A percentile compares a stretch with the other conserved stretches of the same genome.
phyloP scores from a whole-genome alignment of 2,329 filamentous ascomycete species.

The Venturiaceae sp. region DNA sequence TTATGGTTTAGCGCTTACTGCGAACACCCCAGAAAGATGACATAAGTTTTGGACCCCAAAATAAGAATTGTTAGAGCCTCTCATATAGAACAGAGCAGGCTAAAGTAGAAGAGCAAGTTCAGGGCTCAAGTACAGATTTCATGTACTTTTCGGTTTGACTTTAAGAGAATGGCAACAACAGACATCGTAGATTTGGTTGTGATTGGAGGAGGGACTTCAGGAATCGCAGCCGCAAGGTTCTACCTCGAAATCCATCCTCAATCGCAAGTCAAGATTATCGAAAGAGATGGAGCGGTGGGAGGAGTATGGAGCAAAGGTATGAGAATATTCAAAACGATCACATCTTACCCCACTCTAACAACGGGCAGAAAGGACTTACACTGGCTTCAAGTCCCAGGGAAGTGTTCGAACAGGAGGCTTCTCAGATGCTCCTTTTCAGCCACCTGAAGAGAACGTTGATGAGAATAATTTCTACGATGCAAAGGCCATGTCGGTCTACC shows the following conservation, averaged over 20 bases:
- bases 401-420: not conserved
- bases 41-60: no score
- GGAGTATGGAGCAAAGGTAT: not conserved
- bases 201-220: not conserved
- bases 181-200: not conserved
- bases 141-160: no score
- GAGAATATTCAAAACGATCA: not conserved
- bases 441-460: not conserved
- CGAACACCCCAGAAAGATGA: no score
- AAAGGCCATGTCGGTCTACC: not conserved
- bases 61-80: no score
- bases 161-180: no score
- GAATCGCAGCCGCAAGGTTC: not conserved
- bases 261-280: not conserved
- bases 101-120: not conserved
- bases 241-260: not conserved
- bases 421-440: not conserved
- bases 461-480: not conserved
- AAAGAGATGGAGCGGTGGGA: not conserved
- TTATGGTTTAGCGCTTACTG: no score
- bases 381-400: not conserved
- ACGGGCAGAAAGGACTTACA: not conserved
- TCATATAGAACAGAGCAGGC: no score
- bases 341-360: not conserved
- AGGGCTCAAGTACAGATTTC: not conserved